phyloP scores from a whole-genome alignment of 2,329 filamentous ascomycete genomes.

The Alternaria angustiovoidea region DNA sequence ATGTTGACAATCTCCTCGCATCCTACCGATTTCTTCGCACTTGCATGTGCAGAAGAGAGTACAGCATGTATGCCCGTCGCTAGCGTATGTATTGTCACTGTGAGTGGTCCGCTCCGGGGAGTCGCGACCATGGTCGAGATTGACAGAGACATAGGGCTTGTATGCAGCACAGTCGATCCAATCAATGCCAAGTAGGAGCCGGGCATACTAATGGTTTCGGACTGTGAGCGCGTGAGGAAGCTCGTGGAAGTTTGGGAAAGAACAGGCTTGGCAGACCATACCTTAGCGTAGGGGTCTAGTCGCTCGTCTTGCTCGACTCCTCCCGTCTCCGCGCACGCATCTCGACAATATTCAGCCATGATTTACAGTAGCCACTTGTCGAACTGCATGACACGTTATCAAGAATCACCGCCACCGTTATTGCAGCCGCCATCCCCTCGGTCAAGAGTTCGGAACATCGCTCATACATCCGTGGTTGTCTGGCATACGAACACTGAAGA shows the following conservation, averaged over 20 bases:
- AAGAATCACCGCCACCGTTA: background rate
- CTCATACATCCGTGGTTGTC: background rate
- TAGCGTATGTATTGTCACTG: conserved; percentile 16
- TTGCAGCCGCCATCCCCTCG: background rate
- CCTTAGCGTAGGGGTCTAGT: background rate
- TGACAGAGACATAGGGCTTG: conserved; percentile 11
- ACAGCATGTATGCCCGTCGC: background rate
- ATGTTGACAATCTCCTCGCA: too few relatives aligned
- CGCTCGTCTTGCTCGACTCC: conserved; percentile 3
- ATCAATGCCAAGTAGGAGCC: conserved; percentile 4
- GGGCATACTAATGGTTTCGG: conserved; percentile 16
- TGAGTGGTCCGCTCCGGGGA: conserved; percentile 8
- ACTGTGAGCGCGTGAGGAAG: conserved; percentile 15
- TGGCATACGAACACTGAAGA: conserved; percentile 8
- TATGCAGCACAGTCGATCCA: conserved; percentile 23
- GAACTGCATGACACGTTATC: background rate
- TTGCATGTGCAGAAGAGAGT: background rate
- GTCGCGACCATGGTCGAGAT: conserved; percentile 13
- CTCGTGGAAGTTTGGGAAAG: conserved; percentile 12
- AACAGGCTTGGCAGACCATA: conserved; percentile 17
- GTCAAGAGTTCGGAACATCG: conserved; percentile 11
- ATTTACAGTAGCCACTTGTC: background rate
- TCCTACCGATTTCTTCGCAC: background rate
- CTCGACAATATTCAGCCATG: background rate
- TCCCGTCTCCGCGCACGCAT: conserved; percentile 2